Evolutionary conservation across 306 rosid species (phyloP), one percentile per base, ranked within the genome.

Genomic region (Acacia acuminata): DNA sequence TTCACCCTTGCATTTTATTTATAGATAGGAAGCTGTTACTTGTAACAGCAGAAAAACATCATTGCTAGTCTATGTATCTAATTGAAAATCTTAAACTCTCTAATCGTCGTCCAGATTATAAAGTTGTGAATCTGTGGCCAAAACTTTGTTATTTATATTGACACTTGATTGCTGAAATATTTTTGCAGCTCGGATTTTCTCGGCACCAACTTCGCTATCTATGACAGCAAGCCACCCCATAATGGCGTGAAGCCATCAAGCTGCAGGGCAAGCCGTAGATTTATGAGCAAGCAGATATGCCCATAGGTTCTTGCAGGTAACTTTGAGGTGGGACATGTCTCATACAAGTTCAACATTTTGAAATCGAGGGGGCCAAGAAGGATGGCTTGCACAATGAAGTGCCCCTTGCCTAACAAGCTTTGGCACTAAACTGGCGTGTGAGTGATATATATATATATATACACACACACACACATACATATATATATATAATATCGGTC

Each of bases 311-410:
- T 98, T 32, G 97, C 98, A 0, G 95, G 97, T 51, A 96, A 91
- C 85, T 96, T 96, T 72, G 97, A 94, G 90, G 91, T 89, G 36
- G 99, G 99, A 71, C 90, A 89, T 80, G 97, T 94, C 79, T 88
- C 93, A 14, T 96, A 96, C 90, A 94, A 92, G 90, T 94, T 94
- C 90, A 96, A 94, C 90, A 96, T 94, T 75, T 71, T 94, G 87
- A 94, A 96, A 79, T 92, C 99, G 55, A 96, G 99, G 91, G 99
- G 99, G 70, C 99, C 99, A 5, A 90, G 99, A 86, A 94, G 99
- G 84, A 94, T 96, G 99, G 84, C 86, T 27, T 92, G 97, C 91
- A 89, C 90, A 0, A 34, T 96, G 64, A 91, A 88, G 80, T 94
- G 87, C 89, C 90, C 97, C 2, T 86, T 96, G 97, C 94, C 91